phyloP scores from a whole-genome alignment of 2,329 filamentous ascomycete genomes.

The Diaporthe sp. region DNA sequence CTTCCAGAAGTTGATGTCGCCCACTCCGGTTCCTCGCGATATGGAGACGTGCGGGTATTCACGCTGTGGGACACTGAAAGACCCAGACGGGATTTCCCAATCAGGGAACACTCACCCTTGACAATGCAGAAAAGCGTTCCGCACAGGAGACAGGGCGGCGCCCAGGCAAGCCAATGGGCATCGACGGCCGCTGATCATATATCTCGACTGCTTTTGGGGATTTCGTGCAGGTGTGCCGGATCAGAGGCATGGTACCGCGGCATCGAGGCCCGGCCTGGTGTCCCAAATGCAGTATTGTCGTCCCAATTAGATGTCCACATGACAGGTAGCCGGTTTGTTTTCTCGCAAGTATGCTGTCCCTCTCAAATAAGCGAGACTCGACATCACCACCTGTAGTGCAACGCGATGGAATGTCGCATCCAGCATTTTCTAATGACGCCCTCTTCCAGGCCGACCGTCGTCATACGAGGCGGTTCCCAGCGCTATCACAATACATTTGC shows the following conservation, averaged over 20 bases:
- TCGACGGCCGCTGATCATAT: constrained; percentile 16
- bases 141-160: constrained; percentile 6
- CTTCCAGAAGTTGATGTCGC: not conserved
- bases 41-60: constrained; percentile 17
- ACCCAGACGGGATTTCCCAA: constrained; percentile 19
- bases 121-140: constrained; percentile 4
- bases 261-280: constrained; percentile 35
- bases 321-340: constrained; percentile 2
- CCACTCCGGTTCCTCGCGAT: not conserved
- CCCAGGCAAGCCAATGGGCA: constrained; percentile 13
- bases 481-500: constrained; percentile 31
- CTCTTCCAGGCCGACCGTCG: not conserved
- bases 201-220: constrained; percentile 10
- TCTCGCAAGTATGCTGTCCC: not conserved
- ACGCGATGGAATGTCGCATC: constrained; percentile 22
- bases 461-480: constrained; percentile 19
- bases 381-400: not conserved
- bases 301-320: constrained; percentile 37
- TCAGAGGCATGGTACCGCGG: constrained; percentile 19
- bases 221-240: constrained; percentile 16
- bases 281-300: constrained; percentile 26
- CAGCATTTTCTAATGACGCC: constrained; percentile 7
- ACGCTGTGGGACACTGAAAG: constrained; percentile 12
- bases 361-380: constrained; percentile 5
- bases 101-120: constrained; percentile 1